A percentile compares a stretch with the other conserved stretches of the same genome.
These are phyloP conservation scores for Leavenworthia alabamica DNA, from an alignment of 345 rosid species.

Conservation along the genomic window DNA sequence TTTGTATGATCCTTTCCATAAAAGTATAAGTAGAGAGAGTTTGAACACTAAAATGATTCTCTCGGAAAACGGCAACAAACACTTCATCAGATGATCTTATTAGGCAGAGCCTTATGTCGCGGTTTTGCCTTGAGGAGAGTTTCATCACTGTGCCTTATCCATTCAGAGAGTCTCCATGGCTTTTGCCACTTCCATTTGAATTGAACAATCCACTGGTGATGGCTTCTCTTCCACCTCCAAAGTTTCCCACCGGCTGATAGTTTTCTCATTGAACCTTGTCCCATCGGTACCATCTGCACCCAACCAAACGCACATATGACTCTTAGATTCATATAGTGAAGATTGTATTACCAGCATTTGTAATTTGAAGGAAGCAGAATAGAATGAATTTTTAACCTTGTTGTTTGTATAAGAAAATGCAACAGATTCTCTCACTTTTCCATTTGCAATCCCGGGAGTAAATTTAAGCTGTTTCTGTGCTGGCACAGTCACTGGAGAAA, in stretches of 20 bases:
- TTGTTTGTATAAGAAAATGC: conserved; percentile 61
- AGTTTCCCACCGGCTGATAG: conserved; percentile 69
- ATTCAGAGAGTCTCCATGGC: conserved; percentile 97
- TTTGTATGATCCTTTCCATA: conserved; percentile 28
- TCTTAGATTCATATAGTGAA: not conserved
- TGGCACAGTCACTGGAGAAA: conserved; percentile 70
- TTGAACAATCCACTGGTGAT: conserved; percentile 94
- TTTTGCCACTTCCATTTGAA: conserved; percentile 99
- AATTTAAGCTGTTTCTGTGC: conserved; percentile 93
- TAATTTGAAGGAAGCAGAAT: not conserved
- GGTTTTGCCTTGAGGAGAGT: conserved; percentile 61
- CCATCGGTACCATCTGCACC: conserved; percentile 85
- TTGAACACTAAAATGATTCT: conserved; percentile 1
- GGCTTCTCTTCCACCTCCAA: conserved; percentile 99
- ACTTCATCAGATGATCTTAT: conserved; percentile 23
- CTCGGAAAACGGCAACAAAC: conserved; percentile 7
- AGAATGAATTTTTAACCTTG: conserved; percentile 46
- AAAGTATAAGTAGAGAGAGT: conserved; percentile 15
- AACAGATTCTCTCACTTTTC: conserved; percentile 48
- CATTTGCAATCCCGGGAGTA: conserved; percentile 80
- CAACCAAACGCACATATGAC: not conserved
- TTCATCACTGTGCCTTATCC: conserved; percentile 85
- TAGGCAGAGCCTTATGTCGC: conserved; percentile 46
- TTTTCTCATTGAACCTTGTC: conserved; percentile 66
- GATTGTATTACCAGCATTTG: not conserved